Conservation (phyloP, 2,329 filamentous ascomycete genomes). For the Monascus ruber region DNA sequence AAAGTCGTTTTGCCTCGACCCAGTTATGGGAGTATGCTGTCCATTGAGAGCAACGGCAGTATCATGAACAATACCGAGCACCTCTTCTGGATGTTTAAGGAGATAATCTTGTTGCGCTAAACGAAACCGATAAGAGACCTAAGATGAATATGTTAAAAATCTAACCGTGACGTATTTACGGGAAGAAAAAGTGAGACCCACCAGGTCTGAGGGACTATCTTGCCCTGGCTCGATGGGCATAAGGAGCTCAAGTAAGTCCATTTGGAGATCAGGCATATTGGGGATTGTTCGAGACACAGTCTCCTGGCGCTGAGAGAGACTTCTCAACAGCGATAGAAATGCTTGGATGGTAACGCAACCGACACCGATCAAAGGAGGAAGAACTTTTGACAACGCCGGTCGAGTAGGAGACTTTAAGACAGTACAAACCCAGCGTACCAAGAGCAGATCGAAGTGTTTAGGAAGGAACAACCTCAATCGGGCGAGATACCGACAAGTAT, state of each 20-base stretch:
- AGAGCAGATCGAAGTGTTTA: conserved; percentile 32
- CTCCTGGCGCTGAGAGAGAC: conserved; percentile 14
- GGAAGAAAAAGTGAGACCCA: conserved; percentile 7
- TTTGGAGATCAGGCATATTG: conserved; percentile 15
- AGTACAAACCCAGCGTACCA: conserved; percentile 32
- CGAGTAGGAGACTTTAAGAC: conserved; percentile 25
- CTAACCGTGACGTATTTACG: neutral
- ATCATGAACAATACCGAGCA: conserved; percentile 23
- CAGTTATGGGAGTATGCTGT: neutral
- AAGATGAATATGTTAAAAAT: neutral
- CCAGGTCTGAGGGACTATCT: conserved; percentile 17
- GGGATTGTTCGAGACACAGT: conserved; percentile 11
- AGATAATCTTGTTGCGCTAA: conserved; percentile 30
- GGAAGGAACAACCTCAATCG: conserved; percentile 33
- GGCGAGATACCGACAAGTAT: conserved; percentile 30
- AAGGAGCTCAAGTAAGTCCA: conserved; percentile 23
- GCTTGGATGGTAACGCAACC: conserved; percentile 34
- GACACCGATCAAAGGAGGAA: conserved; percentile 33
- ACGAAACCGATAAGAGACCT: conserved; percentile 30
- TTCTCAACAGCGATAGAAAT: conserved; percentile 26
- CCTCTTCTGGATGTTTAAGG: conserved; percentile 20
- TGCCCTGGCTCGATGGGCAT: conserved; percentile 8
- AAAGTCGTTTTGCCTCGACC: conserved; percentile 7
- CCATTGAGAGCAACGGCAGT: conserved; percentile 13
- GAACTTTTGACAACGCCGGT: conserved; percentile 19